phyloP scores from a whole-genome alignment of 2,329 filamentous ascomycete genomes.

The Chaetomiaceae sp. region DNA sequence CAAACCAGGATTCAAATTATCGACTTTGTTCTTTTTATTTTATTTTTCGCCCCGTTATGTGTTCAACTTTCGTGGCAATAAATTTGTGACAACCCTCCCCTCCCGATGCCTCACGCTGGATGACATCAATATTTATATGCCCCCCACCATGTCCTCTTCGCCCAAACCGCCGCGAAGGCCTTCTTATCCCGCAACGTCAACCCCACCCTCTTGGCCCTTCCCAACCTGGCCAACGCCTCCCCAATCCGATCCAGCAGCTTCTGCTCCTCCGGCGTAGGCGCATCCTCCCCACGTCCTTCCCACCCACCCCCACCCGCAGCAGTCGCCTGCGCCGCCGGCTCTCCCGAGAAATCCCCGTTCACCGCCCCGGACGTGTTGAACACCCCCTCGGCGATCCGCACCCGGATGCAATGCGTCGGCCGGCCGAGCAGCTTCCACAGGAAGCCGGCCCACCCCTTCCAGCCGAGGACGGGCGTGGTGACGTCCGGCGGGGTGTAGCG shows the following conservation, averaged over 20 bases:
- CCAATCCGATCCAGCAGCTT: constrained; percentile 71
- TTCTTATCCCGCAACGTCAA: constrained; percentile 78
- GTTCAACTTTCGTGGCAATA: neutral
- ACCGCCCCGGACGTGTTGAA: constrained; percentile 43
- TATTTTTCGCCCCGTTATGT: neutral
- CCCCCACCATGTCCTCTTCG: constrained; percentile 34
- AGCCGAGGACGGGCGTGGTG: constrained; percentile 79
- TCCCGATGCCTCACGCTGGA: neutral
- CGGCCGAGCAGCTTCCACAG: constrained; percentile 81
- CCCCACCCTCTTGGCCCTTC: constrained; percentile 83
- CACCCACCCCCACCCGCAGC: constrained; percentile 28
- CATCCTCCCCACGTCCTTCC: constrained; percentile 30
- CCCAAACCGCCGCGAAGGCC: constrained; percentile 70
- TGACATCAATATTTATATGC: too few species aligned
- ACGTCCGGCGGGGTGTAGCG: constrained; percentile 86
- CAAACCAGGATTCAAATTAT: neutral
- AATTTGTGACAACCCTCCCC: too few species aligned
- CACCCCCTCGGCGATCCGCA: constrained; percentile 79
- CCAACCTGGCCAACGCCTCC: constrained; percentile 81
- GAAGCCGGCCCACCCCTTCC: constrained; percentile 64
- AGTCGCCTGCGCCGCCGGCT: constrained; percentile 21
- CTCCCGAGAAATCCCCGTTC: constrained; percentile 17
- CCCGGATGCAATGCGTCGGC: constrained; percentile 83
- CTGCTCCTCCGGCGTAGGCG: constrained; percentile 55
- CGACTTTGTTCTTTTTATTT: constrained; percentile 1